Evolutionary conservation across 495 filamentous ascomycete species (phyloP), one percentile per base, ranked within the genome.

Genomic region (Penicillium malachiteum): DNA sequence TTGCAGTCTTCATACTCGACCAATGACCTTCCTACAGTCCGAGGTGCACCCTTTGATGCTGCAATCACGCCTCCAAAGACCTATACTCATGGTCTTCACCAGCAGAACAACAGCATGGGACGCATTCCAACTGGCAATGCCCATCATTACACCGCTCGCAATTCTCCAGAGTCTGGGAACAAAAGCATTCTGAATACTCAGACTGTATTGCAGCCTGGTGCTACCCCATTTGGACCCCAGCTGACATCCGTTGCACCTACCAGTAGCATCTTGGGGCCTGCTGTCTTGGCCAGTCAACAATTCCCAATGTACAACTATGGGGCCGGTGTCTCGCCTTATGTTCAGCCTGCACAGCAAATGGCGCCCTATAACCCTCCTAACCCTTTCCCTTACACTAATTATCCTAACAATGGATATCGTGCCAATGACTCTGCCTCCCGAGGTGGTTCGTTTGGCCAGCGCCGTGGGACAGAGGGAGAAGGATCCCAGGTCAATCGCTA

Each of bases 1-100:
- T 70, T 95, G 35, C 88, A 92, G 70, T 85, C 88, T 3, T 96
- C 93, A 2, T 97, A 90, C 71, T 97, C 94, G 2, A 86, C 91
- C 17, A 89, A 86, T 67, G 94, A 97, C 62, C 75, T 97, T 5
- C 89, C 93, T n/a, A 96, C 92, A 1, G 76, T 91, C 59, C 94
- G 92, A 78, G 84, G 72, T 31, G 75, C 77, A 66, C 68, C 72
- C 37, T 63, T 70, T 65, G 72, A 73, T 44, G 65, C 71, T 62
- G 77, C 82, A 38, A 84, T 87, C 54, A 76, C 79, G 3, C 73
- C 78, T 14, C 71, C 77, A 3, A 88, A 85, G 57, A 83, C 85
- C 8, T 77, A 83, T 57, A 84, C 87, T 34, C 87, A 94, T 66
- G 85, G 90, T 65, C 81, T 92, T 55, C 89, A 92, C 52, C 88